Evolutionary conservation across 163 green algal species (phyloP).

Genomic region (Scenedesmus sp.): DNA sequence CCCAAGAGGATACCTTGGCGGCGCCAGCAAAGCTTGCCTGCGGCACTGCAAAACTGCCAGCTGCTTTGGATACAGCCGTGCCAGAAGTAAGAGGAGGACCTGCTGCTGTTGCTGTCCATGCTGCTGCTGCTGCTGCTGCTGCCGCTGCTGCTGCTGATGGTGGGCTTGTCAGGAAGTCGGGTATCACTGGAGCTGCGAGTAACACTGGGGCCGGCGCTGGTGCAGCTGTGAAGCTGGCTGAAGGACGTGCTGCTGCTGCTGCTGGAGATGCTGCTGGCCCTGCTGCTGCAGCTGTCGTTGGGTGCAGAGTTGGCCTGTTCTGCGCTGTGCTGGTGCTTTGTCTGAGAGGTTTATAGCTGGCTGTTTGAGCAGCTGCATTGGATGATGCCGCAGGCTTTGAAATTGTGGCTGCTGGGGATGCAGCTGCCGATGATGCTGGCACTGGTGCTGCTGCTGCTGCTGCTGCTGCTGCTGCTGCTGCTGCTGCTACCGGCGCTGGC

Average conservation of each 20-base stretch:
- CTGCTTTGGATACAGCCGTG: not conserved
- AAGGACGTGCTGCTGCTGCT: not conserved
- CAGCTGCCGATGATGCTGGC: not conserved
- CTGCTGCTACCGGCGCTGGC: not conserved
- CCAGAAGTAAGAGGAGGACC: too few species aligned
- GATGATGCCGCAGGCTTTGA: not conserved
- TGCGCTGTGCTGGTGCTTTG: not conserved
- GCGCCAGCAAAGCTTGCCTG: too few species aligned
- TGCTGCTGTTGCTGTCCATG: not conserved
- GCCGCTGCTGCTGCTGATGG: not conserved
- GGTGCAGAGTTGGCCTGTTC: not conserved
- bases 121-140: not conserved
- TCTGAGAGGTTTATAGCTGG: not conserved
- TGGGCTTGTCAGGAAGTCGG: not conserved
- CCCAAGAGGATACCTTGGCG: too few species aligned
- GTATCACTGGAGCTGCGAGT: not conserved
- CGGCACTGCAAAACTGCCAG: not conserved
- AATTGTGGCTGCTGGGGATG: not conserved
- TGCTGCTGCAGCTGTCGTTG: not conserved
- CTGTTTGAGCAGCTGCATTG: not conserved
- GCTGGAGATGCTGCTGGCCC: not conserved
- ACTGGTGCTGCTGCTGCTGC: not conserved
- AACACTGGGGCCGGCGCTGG: not conserved
- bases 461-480: conserved; percentile 1
- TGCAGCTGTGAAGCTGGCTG: not conserved